A percentile compares a stretch with the other conserved stretches of the same genome.
These are phyloP conservation scores for Volvariella surrecta DNA, from an alignment of 1,284 basidiomycete genomes.

Conservation along the genomic window DNA sequence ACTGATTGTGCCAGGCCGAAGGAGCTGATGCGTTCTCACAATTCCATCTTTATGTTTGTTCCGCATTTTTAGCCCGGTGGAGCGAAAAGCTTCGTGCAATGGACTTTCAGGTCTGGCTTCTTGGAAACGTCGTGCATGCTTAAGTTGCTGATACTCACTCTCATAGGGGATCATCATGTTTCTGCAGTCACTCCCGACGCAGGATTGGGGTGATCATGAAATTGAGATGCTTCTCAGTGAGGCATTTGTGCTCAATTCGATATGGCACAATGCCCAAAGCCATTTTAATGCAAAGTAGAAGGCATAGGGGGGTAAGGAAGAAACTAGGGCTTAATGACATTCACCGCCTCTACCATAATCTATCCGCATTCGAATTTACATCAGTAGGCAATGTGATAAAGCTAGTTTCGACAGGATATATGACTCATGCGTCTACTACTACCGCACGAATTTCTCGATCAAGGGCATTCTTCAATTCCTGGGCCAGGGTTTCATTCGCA, in stretches of 20 bases:
- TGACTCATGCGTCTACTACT: slow-evolving; percentile 29
- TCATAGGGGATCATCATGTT: slow-evolving; percentile 96
- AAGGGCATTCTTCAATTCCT: slow-evolving; percentile 47
- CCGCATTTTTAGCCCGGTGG: slow-evolving; percentile 90
- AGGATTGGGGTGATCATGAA: slow-evolving; percentile 92
- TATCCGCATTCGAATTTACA: background rate
- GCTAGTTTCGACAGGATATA: background rate
- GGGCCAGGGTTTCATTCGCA: slow-evolving; percentile 54
- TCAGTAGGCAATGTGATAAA: slow-evolving; percentile 2
- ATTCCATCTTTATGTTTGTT: slow-evolving; percentile 95
- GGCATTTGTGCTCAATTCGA: slow-evolving; percentile 90
- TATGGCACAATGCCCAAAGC: slow-evolving; percentile 92
- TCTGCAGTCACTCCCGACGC: slow-evolving; percentile 91
- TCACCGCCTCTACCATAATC: background rate
- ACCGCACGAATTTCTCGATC: slow-evolving; percentile 51
- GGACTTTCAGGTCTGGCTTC: slow-evolving; percentile 82
- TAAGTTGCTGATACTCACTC: slow-evolving; percentile 8
- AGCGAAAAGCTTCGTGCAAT: slow-evolving; percentile 84
- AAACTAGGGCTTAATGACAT: background rate
- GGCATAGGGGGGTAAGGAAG: too few relatives aligned
- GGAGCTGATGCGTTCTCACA: slow-evolving; percentile 94
- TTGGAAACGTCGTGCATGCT: background rate
- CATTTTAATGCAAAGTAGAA: slow-evolving; percentile 58
- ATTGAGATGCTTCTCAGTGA: slow-evolving; percentile 93
- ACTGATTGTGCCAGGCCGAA: slow-evolving; percentile 58